Conservation (phyloP, 345 rosid species). For the Geranium brycei region DNA sequence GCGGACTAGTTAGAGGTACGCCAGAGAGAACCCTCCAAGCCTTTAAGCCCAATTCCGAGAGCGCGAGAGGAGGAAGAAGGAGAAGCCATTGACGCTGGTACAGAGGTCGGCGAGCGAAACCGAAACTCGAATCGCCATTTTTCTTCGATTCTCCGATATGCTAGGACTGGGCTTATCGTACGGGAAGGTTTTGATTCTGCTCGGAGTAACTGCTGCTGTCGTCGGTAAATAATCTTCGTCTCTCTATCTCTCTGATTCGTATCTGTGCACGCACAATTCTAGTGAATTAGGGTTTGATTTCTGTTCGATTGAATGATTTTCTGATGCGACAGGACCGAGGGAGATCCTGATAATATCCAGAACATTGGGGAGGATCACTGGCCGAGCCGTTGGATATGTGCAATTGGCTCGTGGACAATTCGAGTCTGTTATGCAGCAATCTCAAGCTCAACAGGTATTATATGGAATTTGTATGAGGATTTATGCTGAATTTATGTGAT, state of each 20-base stretch:
- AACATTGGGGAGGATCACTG: conserved; percentile 66
- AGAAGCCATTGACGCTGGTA: too few species aligned
- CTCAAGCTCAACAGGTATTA: conserved; percentile 80
- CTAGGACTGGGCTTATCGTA: conserved; percentile 40
- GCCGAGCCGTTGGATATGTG: conserved; percentile 69
- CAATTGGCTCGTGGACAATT: conserved; percentile 86
- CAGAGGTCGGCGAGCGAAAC: too few species aligned
- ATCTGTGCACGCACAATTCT: neutral
- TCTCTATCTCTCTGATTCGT: neutral
- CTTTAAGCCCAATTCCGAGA: too few species aligned
- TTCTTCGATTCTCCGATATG: too few species aligned
- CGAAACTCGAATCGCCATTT: too few species aligned
- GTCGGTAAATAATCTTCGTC: conserved; percentile 26
- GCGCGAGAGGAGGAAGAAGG: too few species aligned
- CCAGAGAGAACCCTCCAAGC: too few species aligned
- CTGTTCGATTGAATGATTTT: neutral
- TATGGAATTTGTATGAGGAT: neutral
- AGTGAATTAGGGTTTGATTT: neutral
- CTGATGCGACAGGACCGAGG: conserved; percentile 41
- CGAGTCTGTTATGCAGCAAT: conserved; percentile 64
- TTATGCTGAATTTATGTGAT: neutral
- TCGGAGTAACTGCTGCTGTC: conserved; percentile 57
- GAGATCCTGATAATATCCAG: conserved; percentile 69
- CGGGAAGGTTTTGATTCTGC: conserved; percentile 49
- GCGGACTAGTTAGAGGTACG: too few species aligned